Base-by-base conservation (phyloP, 805 yeast species). In the Candida patagonica region DNA sequence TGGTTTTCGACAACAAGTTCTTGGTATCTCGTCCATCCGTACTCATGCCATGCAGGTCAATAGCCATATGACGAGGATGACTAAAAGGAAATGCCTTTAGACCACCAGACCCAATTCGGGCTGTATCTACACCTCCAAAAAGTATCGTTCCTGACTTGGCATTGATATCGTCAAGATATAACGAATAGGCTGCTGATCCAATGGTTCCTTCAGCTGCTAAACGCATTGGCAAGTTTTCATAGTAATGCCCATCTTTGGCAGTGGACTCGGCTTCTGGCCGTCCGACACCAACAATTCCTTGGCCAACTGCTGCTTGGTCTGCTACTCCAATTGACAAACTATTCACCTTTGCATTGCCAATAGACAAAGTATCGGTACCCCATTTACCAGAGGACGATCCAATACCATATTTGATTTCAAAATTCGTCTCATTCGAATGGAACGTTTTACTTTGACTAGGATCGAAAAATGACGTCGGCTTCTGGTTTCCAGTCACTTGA, bases 291-390 rank as follows among this genome's bases (percentile, higher is more conserved):
- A 61, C 48, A 27, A 64, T 52, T 40, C 95, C 95, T 48, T 74
- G 66, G 19, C 72, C 59, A 7, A 89, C 77, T 45, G 77, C 76
- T 3, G 85, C 71, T 29, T 60, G 56, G 53, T 75, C 76, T 3
- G 85, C 92, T 13, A 85, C 74, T 1, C 94, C 96, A 60, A 88
- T 73, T 6, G 88, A 76, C 31, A 84, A 61, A 38, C 64, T 60
- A 2, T 67, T 51, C 15, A 83, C 63, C 2, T 67, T 60, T 10
- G 73, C 65, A 37, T 70, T 73, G 36, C 78, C 77, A 41, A 85
- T 57, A 8, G 52, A 48, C 17, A 88, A 70, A 36, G 61, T 61
- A 52, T 88, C 96, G 33, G 66, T 60, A 15, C 83, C 94, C 75
- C 78, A 78, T 9, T 48, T 44, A 9, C 83, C 84, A 8, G 53